Percentiles rank a stretch among this genome's conserved stretches.
phyloP scores from a whole-genome alignment of 129 eudicot genomes.

The Flaveria linearis region DNA sequence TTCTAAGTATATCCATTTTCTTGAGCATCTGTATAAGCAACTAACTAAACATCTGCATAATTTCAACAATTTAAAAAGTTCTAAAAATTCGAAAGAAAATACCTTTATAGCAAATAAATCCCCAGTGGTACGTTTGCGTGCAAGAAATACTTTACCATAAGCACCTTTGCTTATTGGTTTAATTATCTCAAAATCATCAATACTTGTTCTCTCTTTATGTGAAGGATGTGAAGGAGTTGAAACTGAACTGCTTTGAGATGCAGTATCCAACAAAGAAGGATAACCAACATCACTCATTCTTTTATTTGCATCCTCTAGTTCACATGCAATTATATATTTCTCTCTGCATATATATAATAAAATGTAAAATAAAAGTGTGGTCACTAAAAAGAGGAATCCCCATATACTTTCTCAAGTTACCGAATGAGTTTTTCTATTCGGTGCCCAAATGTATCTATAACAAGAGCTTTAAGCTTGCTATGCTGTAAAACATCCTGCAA shows the following conservation, averaged over 20 bases:
- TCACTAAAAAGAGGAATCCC: background rate
- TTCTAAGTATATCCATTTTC: constrained; percentile 77
- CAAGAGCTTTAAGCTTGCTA: constrained; percentile 70
- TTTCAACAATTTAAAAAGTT: background rate
- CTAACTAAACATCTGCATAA: constrained; percentile 14
- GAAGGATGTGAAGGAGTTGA: constrained; percentile 69
- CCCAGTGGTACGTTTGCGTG: constrained; percentile 80
- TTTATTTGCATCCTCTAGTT: constrained; percentile 51
- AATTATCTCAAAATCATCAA: constrained; percentile 83
- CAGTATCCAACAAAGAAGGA: constrained; percentile 51
- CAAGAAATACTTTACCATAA: constrained; percentile 78
- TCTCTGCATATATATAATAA: constrained; percentile 52
- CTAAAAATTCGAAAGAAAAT: background rate
- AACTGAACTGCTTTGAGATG: constrained; percentile 68
- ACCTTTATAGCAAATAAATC: constrained; percentile 95
- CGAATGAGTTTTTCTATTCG: constrained; percentile 75
- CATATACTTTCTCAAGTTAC: constrained; percentile 35
- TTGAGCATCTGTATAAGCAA: constrained; percentile 67
- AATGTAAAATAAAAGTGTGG: constrained; percentile 15
- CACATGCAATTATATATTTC: constrained; percentile 67
- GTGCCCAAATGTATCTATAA: constrained; percentile 79
- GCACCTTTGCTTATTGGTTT: constrained; percentile 90
- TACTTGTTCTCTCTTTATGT: constrained; percentile 75
- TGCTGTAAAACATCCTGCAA: constrained; percentile 64
- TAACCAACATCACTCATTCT: constrained; percentile 39